Base-by-base conservation (phyloP, 2,329 filamentous ascomycete species). In the Exophiala xenobiotica region DNA sequence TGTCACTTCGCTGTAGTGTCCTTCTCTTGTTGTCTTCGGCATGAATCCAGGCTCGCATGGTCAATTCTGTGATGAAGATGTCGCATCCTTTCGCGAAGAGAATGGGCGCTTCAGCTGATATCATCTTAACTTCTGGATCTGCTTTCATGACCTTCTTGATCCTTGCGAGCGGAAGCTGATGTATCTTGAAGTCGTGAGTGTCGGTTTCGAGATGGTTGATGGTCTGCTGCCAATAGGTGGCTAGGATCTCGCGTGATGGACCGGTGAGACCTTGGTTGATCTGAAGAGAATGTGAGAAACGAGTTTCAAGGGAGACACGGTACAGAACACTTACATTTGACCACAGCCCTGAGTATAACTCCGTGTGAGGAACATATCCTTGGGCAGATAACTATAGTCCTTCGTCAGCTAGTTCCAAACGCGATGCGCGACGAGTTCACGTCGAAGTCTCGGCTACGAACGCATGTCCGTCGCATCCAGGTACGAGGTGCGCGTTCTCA, bases 131-230 rank as follows among this genome's bases (percentile, higher is more conserved):
- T 65, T 99, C 93, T 0, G 93, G 93, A 63, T 99, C 93, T 1
- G 93, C 93, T 74, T 99, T 99, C 93, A 99, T 99, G 61, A 99
- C 93, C 72, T 99, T 99, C 78, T 99, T 99, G 76, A 99, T 99
- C 48, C 93, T 87, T n/a, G 93, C 93, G 33, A 99, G 79, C 1
- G 93, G 93, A 31, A 99, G 79, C 70, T 97, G 93, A 70, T 99
- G 93, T 50, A 97, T 82, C 74, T 99, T 99, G 79, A 97, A 99
- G 72, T 99, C 93, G 70, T 99, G 93, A 42, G 87, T 90, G 64
- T 97, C 93, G 54, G 82, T 89, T 74, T 99, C 93, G 53, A 99
- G 83, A 69, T 95, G 90, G 61, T 87, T 92, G 74, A 99, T 96
- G 57, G 91, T 93, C 67, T 99, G 92, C 71, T 99, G 93, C 93